phyloP scores from a whole-genome alignment of 106 monocot genomes.

The Apostasia ramifera region DNA sequence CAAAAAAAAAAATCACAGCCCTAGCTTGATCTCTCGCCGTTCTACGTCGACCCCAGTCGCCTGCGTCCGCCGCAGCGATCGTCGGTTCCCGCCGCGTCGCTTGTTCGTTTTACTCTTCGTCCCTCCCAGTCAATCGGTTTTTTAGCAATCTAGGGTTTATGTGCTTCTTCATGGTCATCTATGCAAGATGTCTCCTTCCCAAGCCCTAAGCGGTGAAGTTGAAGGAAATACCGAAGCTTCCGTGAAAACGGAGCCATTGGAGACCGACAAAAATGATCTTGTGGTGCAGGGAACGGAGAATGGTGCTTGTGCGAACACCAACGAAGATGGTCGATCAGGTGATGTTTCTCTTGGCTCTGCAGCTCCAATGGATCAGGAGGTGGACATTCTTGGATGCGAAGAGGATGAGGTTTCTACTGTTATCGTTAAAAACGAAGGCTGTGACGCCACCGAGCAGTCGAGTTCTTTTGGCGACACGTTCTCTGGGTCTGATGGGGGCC shows the following conservation, averaged over 20 bases:
- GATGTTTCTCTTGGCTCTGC: background rate
- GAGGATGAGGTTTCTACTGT: background rate
- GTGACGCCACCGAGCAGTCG: constrained; percentile 12
- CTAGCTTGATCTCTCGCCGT: too few relatives aligned
- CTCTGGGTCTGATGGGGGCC: constrained; percentile 12
- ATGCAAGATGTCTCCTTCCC: background rate
- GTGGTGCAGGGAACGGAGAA: background rate
- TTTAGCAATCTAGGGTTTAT: background rate
- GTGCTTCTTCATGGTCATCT: background rate
- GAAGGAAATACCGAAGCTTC: background rate
- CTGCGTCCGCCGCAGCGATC: too few relatives aligned
- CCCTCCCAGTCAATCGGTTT: background rate
- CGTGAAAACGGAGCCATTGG: background rate
- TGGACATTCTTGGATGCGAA: constrained; percentile 16
- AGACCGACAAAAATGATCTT: background rate
- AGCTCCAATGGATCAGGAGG: constrained; percentile 7
- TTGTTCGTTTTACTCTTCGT: too few relatives aligned
- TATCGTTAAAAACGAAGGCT: constrained; percentile 1
- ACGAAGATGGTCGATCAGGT: constrained; percentile 1
- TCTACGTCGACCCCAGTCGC: too few relatives aligned
- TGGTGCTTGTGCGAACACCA: background rate
- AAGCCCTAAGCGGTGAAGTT: background rate
- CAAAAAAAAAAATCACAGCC: too few relatives aligned
- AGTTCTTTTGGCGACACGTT: constrained; percentile 24
- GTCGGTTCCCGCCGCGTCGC: too few relatives aligned